Conservation (phyloP, 306 rosid species). For the Pterocarpus macrocarpus region DNA sequence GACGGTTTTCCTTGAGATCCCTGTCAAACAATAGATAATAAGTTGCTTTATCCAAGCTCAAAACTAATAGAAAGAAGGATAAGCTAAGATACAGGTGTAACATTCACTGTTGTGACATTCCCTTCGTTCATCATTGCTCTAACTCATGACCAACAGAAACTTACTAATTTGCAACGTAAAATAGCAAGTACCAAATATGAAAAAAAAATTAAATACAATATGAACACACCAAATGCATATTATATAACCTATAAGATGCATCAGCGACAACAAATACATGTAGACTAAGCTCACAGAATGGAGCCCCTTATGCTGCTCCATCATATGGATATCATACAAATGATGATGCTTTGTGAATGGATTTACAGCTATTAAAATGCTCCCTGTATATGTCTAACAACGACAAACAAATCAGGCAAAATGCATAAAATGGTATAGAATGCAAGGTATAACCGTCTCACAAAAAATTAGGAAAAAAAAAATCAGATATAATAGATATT, state of each 20-base stretch:
- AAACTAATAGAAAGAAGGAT: neutral
- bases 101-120: too few relatives aligned
- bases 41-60: neutral
- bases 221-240: conserved; percentile 37
- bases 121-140: conserved; percentile 95
- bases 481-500: neutral
- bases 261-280: conserved; percentile 98
- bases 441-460: too few relatives aligned
- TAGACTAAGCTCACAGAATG: conserved; percentile 94
- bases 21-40: conserved; percentile 47
- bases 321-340: conserved; percentile 88
- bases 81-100: neutral
- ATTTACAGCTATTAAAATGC: conserved; percentile 95
- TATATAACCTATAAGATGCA: conserved; percentile 80
- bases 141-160: conserved; percentile 59
- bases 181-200: conserved; percentile 25
- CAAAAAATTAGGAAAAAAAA: neutral
- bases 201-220: conserved; percentile 10
- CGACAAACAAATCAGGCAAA: conserved; percentile 41
- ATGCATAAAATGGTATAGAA: conserved; percentile 18
- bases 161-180: conserved; percentile 45
- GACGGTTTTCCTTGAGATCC: conserved; percentile 75
- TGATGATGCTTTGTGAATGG: conserved; percentile 99
- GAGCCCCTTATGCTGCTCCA: conserved; percentile 98
- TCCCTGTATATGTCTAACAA: conserved; percentile 90